Evolutionary conservation across 768 basidiomycete species (phyloP), one percentile per base, ranked within the genome.

Genomic region (Mycena belliarum): DNA sequence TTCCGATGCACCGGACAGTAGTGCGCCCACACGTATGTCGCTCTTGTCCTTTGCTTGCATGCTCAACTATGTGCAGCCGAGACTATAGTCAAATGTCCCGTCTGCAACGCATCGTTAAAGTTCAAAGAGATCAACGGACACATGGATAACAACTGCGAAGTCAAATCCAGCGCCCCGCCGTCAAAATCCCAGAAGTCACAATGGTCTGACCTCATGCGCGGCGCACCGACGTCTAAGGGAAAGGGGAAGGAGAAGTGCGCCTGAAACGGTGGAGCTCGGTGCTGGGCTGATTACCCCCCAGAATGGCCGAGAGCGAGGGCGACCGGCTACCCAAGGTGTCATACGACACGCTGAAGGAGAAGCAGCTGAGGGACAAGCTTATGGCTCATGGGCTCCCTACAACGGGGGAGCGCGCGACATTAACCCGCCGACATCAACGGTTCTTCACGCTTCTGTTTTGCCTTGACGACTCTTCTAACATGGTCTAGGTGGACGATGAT

Each of bases 301-400:
- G 65, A 57, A 57, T 49, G 49, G 50, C 51, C 64, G 68, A 45
- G 56, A 76, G 78, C 45, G 77, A 75, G 42, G 76, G 75, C 3
- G 63, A 75, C 38, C 81, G 77, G 1, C 71, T 90, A 38, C 87
- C 89, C 4, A 87, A 87, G 63, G 79, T 80, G 23, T 81, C 86
- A 0, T 91, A 91, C 63, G 77, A 77, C 14, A 81, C 82, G 12
- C 70, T 89, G 47, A 88, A 84, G 64, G 86, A 87, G 48, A 81
- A 76, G 64, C 76, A 80, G 37, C 65, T 91, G 18, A 82, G 77
- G 60, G 84, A 85, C 14, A 77, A 85, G 64, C 73, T 91, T 12
- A 47, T 61, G 2, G 77, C 83, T 49, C 77, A 84, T 49, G 77
- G 71, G 11, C 69, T 91, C 20, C 73, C 82, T 1, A 68, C 76